These are phyloP conservation scores for Leishmania tropica DNA, from an alignment of 208 protist species.

Conservation along the genomic window DNA sequence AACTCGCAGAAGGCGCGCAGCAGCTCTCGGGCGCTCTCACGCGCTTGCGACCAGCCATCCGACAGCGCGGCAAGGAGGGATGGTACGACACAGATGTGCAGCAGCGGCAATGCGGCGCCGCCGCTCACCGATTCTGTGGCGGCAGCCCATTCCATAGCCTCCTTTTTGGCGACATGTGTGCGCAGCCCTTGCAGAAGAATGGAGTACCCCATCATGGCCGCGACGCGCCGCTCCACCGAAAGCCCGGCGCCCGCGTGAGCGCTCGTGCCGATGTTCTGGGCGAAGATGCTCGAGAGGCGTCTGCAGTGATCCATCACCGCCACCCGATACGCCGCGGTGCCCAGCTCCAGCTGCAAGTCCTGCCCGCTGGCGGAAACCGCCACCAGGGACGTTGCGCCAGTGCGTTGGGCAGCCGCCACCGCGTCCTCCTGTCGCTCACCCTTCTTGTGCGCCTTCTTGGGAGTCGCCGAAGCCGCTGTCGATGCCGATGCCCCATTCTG, in stretches of 20 bases:
- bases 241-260: constrained; percentile 31
- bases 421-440: background rate
- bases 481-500: background rate
- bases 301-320: constrained; percentile 47
- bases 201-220: constrained; percentile 54
- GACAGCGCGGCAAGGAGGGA: constrained; percentile 61
- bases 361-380: background rate
- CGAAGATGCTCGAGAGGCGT: constrained; percentile 39
- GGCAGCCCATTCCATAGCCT: background rate
- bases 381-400: background rate
- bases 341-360: constrained; percentile 16
- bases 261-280: constrained; percentile 55
- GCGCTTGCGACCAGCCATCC: constrained; percentile 77
- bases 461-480: background rate
- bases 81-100: constrained; percentile 38
- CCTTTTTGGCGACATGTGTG: background rate
- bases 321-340: constrained; percentile 21
- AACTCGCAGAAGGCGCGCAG: constrained; percentile 49
- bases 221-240: constrained; percentile 65
- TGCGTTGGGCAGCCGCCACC: background rate
- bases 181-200: constrained; percentile 37
- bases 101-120: constrained; percentile 15
- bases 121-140: background rate
- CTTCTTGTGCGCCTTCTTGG: background rate
- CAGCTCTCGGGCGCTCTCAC: constrained; percentile 46